Conservation (phyloP, 2,329 filamentous ascomycete genomes). For the Colletotrichum phormii region DNA sequence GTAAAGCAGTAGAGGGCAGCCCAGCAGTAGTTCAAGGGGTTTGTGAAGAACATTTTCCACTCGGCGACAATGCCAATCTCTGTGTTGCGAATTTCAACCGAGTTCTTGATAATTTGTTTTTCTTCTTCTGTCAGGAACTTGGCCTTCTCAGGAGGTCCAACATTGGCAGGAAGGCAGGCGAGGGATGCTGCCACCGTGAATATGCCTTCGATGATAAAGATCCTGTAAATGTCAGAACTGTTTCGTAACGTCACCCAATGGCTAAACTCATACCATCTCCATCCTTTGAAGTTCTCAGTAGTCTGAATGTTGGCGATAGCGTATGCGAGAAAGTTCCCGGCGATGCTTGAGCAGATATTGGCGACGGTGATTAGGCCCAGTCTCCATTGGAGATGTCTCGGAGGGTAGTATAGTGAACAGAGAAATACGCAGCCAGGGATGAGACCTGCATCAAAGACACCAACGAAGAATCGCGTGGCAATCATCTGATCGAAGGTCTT, state of each 20-base stretch:
- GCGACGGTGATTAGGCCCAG: slow-evolving; percentile 41
- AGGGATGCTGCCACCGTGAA: slow-evolving; percentile 42
- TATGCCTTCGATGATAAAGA: slow-evolving; percentile 51
- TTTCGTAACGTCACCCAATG: fast-evolving
- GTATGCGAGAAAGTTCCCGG: slow-evolving; percentile 41
- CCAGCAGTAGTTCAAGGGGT: slow-evolving; percentile 39
- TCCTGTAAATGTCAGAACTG: slow-evolving; percentile 36
- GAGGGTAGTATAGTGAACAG: slow-evolving; percentile 41
- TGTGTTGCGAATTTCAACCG: slow-evolving; percentile 15
- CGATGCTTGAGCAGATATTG: slow-evolving; percentile 41
- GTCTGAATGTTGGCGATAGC: slow-evolving; percentile 41
- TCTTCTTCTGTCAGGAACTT: slow-evolving; percentile 34
- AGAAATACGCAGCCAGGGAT: slow-evolving; percentile 42
- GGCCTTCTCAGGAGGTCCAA: slow-evolving; percentile 35
- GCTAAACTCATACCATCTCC: slow-evolving; percentile 36
- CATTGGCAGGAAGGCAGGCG: slow-evolving; percentile 33
- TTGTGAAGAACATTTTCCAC: slow-evolving; percentile 35
- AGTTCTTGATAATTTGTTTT: slow-evolving; percentile 12
- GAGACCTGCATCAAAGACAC: slow-evolving; percentile 41
- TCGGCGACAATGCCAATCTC: slow-evolving; percentile 25
- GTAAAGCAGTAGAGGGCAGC: slow-evolving; percentile 36
- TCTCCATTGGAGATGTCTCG: slow-evolving; percentile 40
- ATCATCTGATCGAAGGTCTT: slow-evolving; percentile 38
- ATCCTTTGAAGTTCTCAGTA: slow-evolving; percentile 39
- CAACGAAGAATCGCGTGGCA: slow-evolving; percentile 39